Evolutionary conservation across 768 basidiomycete genomes (phyloP).

Genomic region (Boletus subcaerulescens): DNA sequence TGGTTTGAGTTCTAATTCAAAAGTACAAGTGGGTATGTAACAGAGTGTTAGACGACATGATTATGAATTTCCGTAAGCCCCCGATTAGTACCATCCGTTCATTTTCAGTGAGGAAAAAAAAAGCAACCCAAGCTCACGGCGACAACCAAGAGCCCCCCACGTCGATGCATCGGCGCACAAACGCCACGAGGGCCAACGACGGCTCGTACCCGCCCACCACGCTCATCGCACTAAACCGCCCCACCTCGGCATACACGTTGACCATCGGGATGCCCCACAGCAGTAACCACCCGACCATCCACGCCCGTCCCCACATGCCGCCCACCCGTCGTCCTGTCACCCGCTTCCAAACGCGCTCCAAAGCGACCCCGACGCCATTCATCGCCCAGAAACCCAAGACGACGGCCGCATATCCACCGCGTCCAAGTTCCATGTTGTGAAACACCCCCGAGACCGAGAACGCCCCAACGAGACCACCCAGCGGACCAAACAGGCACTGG

Average conservation of each 20-base stretch:
- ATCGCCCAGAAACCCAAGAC: slow-evolving; percentile 53
- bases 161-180: not conserved
- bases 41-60: too few species aligned
- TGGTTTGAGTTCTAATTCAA: too few species aligned
- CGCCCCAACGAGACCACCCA: slow-evolving; percentile 51
- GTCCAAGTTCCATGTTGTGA: slow-evolving; percentile 52
- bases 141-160: too few species aligned
- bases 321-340: slow-evolving; percentile 41
- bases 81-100: too few species aligned
- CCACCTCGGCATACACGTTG: slow-evolving; percentile 32
- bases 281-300: slow-evolving; percentile 49
- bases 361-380: slow-evolving; percentile 50
- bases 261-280: slow-evolving; percentile 46
- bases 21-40: too few species aligned
- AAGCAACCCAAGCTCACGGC: too few species aligned
- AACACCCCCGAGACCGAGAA: slow-evolving; percentile 58
- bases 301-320: slow-evolving; percentile 48
- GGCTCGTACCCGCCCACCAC: slow-evolving; percentile 16
- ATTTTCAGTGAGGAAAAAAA: too few species aligned
- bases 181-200: slow-evolving; percentile 28
- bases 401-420: slow-evolving; percentile 40
- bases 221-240: slow-evolving; percentile 9
- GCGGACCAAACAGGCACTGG: slow-evolving; percentile 42
- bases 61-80: too few species aligned
- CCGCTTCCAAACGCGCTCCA: slow-evolving; percentile 47